These are phyloP conservation scores for Phytophthora hibernalis DNA, from an alignment of 352 stramenopile species.

Conservation along the genomic window DNA sequence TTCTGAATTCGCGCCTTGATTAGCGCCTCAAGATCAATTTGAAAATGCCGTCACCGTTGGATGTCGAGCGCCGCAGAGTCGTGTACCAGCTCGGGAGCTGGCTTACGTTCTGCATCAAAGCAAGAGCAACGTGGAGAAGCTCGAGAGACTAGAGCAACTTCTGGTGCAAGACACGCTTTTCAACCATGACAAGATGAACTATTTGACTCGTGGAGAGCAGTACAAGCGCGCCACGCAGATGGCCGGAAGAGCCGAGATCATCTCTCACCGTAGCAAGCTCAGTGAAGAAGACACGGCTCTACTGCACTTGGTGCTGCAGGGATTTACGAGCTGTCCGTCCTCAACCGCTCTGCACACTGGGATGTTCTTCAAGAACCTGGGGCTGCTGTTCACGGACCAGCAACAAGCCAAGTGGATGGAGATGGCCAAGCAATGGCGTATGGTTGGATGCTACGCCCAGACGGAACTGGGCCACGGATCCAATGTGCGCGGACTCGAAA, in stretches of 20 bases:
- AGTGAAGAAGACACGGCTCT: constrained; percentile 60
- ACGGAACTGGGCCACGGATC: constrained; percentile 92
- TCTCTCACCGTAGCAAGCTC: constrained; percentile 58
- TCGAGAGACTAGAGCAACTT: constrained; percentile 64
- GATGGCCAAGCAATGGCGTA: constrained; percentile 69
- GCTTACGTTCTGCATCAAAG: constrained; percentile 67
- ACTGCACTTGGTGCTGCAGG: constrained; percentile 53
- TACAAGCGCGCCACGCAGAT: constrained; percentile 65
- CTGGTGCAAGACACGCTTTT: constrained; percentile 43
- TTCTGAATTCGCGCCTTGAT: constrained; percentile 25
- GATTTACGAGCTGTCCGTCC: constrained; percentile 57
- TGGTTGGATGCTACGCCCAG: constrained; percentile 88
- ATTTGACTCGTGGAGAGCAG: constrained; percentile 63
- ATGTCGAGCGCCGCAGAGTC: constrained; percentile 54
- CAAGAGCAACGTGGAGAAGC: constrained; percentile 59
- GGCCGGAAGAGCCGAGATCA: constrained; percentile 58
- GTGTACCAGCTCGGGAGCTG: constrained; percentile 57
- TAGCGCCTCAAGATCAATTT: constrained; percentile 1
- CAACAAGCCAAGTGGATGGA: constrained; percentile 77
- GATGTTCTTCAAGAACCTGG: constrained; percentile 75
- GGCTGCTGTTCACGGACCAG: constrained; percentile 69
- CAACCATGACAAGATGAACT: constrained; percentile 65
- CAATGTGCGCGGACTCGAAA: constrained; percentile 92
- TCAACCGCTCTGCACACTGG: constrained; percentile 70
- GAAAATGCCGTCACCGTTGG: constrained; percentile 28